Base-by-base conservation (phyloP, 495 filamentous ascomycete species). In the Penicillium lagena region DNA sequence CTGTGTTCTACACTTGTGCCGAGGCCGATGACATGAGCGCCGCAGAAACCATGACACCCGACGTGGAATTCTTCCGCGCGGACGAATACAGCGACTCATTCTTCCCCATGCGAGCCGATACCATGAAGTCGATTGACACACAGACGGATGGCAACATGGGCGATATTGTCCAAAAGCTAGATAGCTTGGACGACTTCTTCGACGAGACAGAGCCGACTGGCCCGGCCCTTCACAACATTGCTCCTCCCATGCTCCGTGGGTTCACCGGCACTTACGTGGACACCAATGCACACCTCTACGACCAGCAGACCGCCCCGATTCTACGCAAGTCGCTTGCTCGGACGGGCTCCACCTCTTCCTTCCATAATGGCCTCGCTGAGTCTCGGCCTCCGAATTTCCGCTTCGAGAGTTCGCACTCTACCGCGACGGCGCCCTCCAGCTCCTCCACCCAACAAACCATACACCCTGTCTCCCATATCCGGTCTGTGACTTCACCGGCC, bases 151-250 rank as follows among this genome's bases (percentile, higher is more conserved):
- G 80, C 30, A 86, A 90, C 58, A 85, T 87, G 46, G 85, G 85
- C 34, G 90, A 95, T 50, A 79, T 96, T 13, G 85, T 93, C 17
- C 80, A 89, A 55, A 94, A 95, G 57, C 75, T 99, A 0, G 89
- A 96, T 53, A 93, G 87, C 52, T 61, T 98, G 9, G 93, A 98
- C 55, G 90, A 96, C 56, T 97, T 97, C 70, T 96, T 96, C 54
- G 89, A 95, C 45, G 81, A 79, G 22, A 71, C 72, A 12, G 70
- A 80, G 36, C 56, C 72, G 28, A 73, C 66, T 47, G 71, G 66
- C 42, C 75, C 79, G 7, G 71, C 75, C 3, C 37, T 70, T 22
- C 55, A 61, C 37, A 14, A 55, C 4, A 49, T 67, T 7, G 60
- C 68, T 8, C 61, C 79, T 57, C 59, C 78, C 66, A 56, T 80